A percentile compares a stretch with the other conserved stretches of the same genome.
phyloP scores from a whole-genome alignment of 345 rosid species.

The Sisymbrium altissimum region DNA sequence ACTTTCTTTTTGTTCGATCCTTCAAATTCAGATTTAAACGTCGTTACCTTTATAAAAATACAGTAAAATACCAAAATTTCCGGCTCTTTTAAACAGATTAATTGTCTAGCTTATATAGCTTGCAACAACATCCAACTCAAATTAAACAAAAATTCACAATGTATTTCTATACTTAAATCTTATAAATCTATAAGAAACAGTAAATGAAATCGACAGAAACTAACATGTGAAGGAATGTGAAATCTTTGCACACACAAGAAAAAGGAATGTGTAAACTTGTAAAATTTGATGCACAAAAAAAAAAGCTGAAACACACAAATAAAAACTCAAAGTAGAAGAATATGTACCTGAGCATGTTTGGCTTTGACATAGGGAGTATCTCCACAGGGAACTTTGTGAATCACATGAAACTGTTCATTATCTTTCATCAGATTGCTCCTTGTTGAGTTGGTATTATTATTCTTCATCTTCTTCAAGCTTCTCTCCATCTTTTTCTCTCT shows the following conservation, averaged over 20 bases:
- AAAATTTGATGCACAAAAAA: background rate
- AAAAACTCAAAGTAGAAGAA: background rate
- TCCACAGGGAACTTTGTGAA: conserved; percentile 78
- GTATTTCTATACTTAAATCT: too few species aligned
- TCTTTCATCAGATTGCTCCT: conserved; percentile 29
- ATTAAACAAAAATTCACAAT: too few species aligned
- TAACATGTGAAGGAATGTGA: background rate
- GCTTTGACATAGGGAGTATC: conserved; percentile 86
- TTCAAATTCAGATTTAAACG: background rate
- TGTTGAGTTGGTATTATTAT: background rate
- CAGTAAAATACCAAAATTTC: background rate
- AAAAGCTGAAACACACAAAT: background rate
- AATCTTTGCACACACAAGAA: too few species aligned
- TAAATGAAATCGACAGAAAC: background rate
- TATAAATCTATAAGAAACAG: too few species aligned
- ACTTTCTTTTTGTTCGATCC: background rate
- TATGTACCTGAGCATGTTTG: conserved; percentile 77
- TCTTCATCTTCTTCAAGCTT: conserved; percentile 31
- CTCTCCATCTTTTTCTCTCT: conserved; percentile 20
- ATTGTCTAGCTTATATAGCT: too few species aligned
- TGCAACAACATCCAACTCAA: too few species aligned
- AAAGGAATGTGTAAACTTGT: background rate
- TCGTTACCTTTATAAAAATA: background rate
- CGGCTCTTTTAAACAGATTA: too few species aligned
- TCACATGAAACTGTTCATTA: conserved; percentile 50